phyloP scores from a whole-genome alignment of 768 basidiomycete species.

The Cantharellus cinnabarinus region DNA sequence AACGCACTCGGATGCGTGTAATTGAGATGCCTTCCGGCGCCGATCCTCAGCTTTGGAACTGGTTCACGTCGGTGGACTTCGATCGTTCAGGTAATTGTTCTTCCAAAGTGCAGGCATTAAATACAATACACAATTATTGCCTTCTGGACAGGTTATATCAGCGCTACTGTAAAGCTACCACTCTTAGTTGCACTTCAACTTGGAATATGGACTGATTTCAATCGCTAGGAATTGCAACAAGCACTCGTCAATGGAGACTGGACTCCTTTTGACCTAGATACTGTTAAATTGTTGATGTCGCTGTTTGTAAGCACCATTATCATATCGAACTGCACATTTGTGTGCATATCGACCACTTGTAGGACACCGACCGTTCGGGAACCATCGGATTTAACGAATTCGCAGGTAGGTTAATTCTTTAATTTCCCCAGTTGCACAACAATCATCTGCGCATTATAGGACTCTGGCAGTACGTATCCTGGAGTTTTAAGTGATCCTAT shows the following conservation, averaged over 20 bases:
- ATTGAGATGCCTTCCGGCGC: slow-evolving; percentile 5
- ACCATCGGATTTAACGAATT: slow-evolving; percentile 58
- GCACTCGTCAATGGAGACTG: slow-evolving; percentile 46
- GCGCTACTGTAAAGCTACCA: neutral
- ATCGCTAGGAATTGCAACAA: slow-evolving; percentile 11
- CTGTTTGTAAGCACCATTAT: slow-evolving; percentile 38
- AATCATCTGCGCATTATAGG: neutral
- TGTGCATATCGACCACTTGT: neutral
- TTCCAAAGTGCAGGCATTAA: too few relatives aligned
- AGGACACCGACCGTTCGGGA: slow-evolving; percentile 56
- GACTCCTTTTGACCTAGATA: slow-evolving; percentile 69
- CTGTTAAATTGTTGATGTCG: slow-evolving; percentile 65
- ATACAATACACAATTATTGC: neutral
- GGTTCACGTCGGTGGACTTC: slow-evolving; percentile 6
- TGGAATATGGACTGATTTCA: neutral
- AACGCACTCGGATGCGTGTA: too few relatives aligned
- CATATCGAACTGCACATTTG: too few relatives aligned
- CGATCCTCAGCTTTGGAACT: slow-evolving; percentile 9
- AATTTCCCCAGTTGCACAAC: neutral
- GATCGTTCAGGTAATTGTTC: slow-evolving; percentile 2
- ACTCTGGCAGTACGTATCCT: slow-evolving; percentile 2
- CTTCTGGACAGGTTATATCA: neutral
- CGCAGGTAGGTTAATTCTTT: neutral
- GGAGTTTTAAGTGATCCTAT: too few relatives aligned
- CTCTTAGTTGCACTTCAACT: neutral